Evolutionary conservation across 1,284 basidiomycete genomes (phyloP), one percentile per base, ranked within the genome.

Genomic region (Neotropicomus parvogracilis): DNA sequence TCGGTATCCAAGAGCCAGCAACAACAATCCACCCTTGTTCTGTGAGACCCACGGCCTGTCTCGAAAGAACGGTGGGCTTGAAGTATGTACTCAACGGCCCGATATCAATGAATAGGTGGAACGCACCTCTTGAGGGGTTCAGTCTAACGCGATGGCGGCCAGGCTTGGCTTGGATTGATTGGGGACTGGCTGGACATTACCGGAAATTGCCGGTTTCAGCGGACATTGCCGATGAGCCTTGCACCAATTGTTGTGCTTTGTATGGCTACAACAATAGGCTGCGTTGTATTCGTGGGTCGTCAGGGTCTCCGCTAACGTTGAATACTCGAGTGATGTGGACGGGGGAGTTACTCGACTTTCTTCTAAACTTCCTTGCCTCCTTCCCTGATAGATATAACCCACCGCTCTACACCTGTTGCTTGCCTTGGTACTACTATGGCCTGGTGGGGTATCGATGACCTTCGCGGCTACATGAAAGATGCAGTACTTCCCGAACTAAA

Each of bases 401-500:
- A 11, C 24, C 29, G 12, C 24, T 46, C 33, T 32, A 41, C 45
- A n/a, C 39, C 3, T 24, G 42, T n/a, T 24, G 41, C 3, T 46
- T 29, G 7, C n/a, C 33, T n/a, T 4, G 27, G 31, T 28, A 36
- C 37, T 11, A 65, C 37, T 10, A 65, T 66, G 64, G 11, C 61
- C 39, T 67, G 54, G 57, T 60, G 59, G 52, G 63, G 59, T 31
- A 50, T 65, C 41, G 67, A 72, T 51, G 71, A 75, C 53, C 61
- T 75, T 27, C 59, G 57, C 31, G 55, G 59, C 36, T 74, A 71
- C 53, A 60, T 75, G 37, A 58, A 63, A 41, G 56, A 66, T 34
- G 72, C 74, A 13, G 50, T 57, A 8, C 66, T 77, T 33, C 74
- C 74, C 3, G 52, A 57, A 11, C 60, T 78, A 56, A 61, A 58